Evolutionary conservation across 2,329 filamentous ascomycete genomes (phyloP).

Genomic region (Whalleya microplaca): DNA sequence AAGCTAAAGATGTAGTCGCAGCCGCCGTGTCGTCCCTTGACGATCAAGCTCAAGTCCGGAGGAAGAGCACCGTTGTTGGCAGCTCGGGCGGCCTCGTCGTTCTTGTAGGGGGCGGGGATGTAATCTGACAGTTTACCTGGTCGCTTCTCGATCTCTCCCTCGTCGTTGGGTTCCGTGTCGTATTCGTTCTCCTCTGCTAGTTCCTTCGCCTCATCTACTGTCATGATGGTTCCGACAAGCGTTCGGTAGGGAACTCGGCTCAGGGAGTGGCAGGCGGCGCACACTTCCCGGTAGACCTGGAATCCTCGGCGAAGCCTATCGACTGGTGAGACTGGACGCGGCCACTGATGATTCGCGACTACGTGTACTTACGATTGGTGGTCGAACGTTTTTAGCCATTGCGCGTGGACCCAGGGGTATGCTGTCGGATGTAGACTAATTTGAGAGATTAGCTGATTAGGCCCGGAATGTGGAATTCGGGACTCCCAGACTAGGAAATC

Average conservation of each 20-base stretch:
- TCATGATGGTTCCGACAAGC: conserved; percentile 89
- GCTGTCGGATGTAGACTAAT: conserved; percentile 83
- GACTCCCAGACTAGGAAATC: neutral
- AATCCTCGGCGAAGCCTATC: conserved; percentile 95
- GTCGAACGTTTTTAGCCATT: conserved; percentile 95
- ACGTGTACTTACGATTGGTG: conserved; percentile 80
- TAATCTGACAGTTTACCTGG: conserved; percentile 99
- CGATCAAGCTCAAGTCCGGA: conserved; percentile 94
- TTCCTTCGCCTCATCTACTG: conserved; percentile 96
- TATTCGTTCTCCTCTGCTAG: conserved; percentile 99
- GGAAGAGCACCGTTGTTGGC: conserved; percentile 98
- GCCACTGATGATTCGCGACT: neutral
- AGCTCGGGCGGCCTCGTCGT: conserved; percentile 96
- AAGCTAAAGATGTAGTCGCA: conserved; percentile 98
- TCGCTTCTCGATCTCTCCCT: conserved; percentile 98
- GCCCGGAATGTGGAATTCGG: conserved; percentile 10
- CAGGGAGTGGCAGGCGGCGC: conserved; percentile 96
- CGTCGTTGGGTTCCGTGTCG: conserved; percentile 95
- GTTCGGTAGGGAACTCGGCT: conserved; percentile 90
- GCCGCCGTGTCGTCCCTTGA: conserved; percentile 97
- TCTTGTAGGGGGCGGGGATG: conserved; percentile 93
- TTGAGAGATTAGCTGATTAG: conserved; percentile 20
- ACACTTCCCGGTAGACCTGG: conserved; percentile 99
- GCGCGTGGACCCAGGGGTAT: conserved; percentile 95
- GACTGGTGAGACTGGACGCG: conserved; percentile 50